Evolutionary conservation across 169 alveolate species (phyloP), one percentile per base, ranked within the genome.

Genomic region (Plasmodium berghei): DNA sequence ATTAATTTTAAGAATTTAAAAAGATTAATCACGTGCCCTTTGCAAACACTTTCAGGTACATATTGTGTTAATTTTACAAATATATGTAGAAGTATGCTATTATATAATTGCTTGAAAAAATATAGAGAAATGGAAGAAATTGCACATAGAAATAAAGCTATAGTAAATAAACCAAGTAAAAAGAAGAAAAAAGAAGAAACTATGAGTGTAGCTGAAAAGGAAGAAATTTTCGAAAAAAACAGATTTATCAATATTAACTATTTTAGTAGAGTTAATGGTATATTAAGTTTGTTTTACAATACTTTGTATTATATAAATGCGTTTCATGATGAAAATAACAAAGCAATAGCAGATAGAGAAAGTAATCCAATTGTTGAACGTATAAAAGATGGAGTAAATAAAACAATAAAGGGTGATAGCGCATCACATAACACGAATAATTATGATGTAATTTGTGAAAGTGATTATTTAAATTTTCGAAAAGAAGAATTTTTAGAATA

Each of bases 1-100:
- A 89, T 96, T 49, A 96, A 98, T 28, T 94, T 92, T 71, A 95
- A 94, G 66, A 94, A 96, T 70, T 90, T 95, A 16, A 93, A 91
- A 67, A 83, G 95, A 62, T 87, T 96, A 58, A 87, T 95, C 59
- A 89, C 93, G 9, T 93, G 97, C 1, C 94, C 94, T 71, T 88
- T 96, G 26, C 96, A 96, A 24, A 93, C 93, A 18, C 86, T 96
- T 14, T 87, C 92, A 42, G 97, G 97, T 28, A 54, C 90, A 8
- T 83, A 83, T 67, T 56, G 73, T 10, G 90, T 83, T 14, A 83
- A 67, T 83, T 83, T 83, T 18, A 83, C 90, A 28, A 55, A 66
- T n/a, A 83, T 83, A 34, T 83, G 90, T 45, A 83, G 90, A 83
- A 52, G 83, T 83, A 83, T 83, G 90, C 22, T 83, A 8, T 67